phyloP scores from a whole-genome alignment of 2,329 filamentous ascomycete species.

The Ophiostoma novo-ulmi region DNA sequence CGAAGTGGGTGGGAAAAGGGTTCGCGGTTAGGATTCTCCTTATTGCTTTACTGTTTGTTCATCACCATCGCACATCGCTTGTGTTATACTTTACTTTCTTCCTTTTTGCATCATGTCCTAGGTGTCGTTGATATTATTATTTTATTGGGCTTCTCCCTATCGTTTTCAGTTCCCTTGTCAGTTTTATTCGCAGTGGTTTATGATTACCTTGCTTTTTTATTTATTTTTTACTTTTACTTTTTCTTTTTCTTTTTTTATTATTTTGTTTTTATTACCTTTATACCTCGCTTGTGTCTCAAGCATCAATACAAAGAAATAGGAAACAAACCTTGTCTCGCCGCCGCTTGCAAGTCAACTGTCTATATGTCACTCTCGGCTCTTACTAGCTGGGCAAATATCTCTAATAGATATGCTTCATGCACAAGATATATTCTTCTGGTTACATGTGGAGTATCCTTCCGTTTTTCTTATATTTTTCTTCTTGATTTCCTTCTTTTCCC shows the following conservation, averaged over 20 bases:
- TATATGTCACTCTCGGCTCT: background rate
- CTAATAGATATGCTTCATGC: too few species aligned
- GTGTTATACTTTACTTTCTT: background rate
- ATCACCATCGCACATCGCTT: background rate
- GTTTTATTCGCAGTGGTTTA: background rate
- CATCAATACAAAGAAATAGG: slow-evolving; percentile 7
- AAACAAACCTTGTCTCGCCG: background rate
- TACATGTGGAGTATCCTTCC: background rate
- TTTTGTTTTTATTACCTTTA: slow-evolving; percentile 13
- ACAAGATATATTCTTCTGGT: background rate
- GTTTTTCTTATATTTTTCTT: background rate
- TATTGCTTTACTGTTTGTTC: background rate
- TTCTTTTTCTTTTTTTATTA: background rate
- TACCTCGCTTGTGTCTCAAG: slow-evolving; percentile 19
- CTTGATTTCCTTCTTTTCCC: background rate
- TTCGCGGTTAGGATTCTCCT: slow-evolving; percentile 12
- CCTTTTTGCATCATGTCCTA: slow-evolving; percentile 11
- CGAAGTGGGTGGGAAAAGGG: slow-evolving; percentile 18
- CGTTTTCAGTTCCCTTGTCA: background rate
- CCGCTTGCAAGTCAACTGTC: background rate
- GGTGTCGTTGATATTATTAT: slow-evolving; percentile 13
- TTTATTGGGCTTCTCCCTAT: background rate
- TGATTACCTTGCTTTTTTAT: slow-evolving; percentile 1
- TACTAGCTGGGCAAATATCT: background rate
- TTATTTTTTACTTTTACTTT: slow-evolving; percentile 17